phyloP scores from a whole-genome alignment of 768 basidiomycete species.

The Hypsizygus marmoreus region DNA sequence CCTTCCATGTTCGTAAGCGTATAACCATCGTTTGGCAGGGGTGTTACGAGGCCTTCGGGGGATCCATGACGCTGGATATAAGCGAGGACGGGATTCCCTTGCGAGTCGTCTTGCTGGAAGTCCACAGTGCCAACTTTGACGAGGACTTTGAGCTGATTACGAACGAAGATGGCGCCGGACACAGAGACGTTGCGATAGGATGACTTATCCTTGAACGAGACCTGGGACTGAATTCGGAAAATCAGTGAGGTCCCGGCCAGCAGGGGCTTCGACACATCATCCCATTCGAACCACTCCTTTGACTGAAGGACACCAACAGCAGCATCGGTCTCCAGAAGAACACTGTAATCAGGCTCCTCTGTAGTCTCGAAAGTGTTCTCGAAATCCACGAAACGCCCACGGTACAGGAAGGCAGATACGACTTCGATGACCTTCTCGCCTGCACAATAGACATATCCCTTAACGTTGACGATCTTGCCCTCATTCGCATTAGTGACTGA shows the following conservation, averaged over 20 bases:
- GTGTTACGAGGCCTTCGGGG: conserved; percentile 72
- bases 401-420: conserved; percentile 93
- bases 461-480: conserved; percentile 92
- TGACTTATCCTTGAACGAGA: conserved; percentile 89
- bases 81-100: conserved; percentile 91
- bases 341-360: conserved; percentile 86
- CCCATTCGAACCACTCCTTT: conserved; percentile 99
- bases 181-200: conserved; percentile 82
- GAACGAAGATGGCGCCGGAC: conserved; percentile 82
- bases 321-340: conserved; percentile 74
- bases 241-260: conserved; percentile 80
- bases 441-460: conserved; percentile 78
- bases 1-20: conserved; percentile 66
- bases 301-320: conserved; percentile 88
- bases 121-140: conserved; percentile 88
- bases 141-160: conserved; percentile 84
- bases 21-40: conserved; percentile 87
- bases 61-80: conserved; percentile 92
- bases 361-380: conserved; percentile 94
- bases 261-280: conserved; percentile 77
- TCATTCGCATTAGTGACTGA: conserved; percentile 89
- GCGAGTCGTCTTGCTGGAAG: conserved; percentile 83
- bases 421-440: conserved; percentile 89
- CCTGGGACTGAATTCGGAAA: conserved; percentile 86
- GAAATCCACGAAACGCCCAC: conserved; percentile 91